A percentile compares a stretch with the other conserved stretches of the same genome.
Evolutionary conservation across 2,329 filamentous ascomycete genomes (phyloP).

Genomic region (Penicillium carneum): DNA sequence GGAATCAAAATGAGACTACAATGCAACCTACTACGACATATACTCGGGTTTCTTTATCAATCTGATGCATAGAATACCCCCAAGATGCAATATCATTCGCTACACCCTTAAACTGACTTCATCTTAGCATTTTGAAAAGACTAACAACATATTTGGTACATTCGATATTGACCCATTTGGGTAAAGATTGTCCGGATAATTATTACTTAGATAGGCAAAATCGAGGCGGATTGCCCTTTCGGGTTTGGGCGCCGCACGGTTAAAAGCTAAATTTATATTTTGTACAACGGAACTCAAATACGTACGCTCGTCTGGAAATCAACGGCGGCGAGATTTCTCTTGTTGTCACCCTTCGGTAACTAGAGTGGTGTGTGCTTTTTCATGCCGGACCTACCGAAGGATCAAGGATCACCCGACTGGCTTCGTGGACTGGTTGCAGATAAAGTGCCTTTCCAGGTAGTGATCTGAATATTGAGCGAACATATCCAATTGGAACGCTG

Average conservation of each 20-base stretch:
- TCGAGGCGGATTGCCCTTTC: background rate
- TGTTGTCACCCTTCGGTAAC: background rate
- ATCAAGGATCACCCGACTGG: constrained; percentile 13
- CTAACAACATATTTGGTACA: background rate
- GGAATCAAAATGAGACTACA: background rate
- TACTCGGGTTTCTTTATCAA: background rate
- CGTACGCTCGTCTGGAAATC: background rate
- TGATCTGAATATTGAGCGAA: constrained; percentile 7
- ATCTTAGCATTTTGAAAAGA: background rate
- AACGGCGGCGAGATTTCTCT: background rate
- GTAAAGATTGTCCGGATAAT: background rate
- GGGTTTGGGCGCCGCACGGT: background rate
- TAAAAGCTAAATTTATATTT: background rate
- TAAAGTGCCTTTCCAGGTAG: background rate
- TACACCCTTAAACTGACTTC: background rate
- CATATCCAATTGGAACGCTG: background rate
- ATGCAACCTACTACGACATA: background rate
- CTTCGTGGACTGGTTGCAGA: constrained; percentile 11
- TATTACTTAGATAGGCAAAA: background rate
- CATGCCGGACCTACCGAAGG: constrained; percentile 2
- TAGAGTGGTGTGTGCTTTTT: constrained; percentile 15
- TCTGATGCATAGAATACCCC: background rate
- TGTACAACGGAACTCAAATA: background rate
- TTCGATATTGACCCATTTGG: background rate
- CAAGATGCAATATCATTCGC: background rate